A percentile compares a stretch with the other conserved stretches of the same genome.
Evolutionary conservation across 371 early-diverging fungal genomes (phyloP).

Genomic region (Rhizopus delemar): DNA sequence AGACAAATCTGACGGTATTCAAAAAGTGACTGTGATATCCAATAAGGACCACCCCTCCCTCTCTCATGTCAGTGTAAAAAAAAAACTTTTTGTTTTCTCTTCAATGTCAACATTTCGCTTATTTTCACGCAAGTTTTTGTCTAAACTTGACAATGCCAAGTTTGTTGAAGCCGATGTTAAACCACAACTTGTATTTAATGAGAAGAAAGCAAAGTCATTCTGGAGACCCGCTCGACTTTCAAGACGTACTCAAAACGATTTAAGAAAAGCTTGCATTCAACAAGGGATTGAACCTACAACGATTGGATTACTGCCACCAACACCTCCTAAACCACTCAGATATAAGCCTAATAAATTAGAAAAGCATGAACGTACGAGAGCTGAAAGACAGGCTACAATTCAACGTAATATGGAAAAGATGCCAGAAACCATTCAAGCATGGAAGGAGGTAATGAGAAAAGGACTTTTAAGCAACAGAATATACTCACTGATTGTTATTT

Average conservation of each 20-base stretch:
- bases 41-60: background rate
- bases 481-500: background rate
- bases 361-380: constrained; percentile 64
- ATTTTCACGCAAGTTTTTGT: constrained; percentile 38
- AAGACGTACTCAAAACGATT: constrained; percentile 58
- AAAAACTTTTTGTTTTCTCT: background rate
- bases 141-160: constrained; percentile 23
- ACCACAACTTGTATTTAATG: constrained; percentile 52
- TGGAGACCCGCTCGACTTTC: constrained; percentile 63
- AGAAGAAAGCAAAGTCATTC: constrained; percentile 45
- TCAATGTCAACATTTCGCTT: constrained; percentile 37
- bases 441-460: constrained; percentile 47
- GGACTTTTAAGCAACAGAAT: too few relatives aligned
- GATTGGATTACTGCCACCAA: constrained; percentile 50
- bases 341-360: constrained; percentile 66
- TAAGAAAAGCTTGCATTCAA: constrained; percentile 64
- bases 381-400: constrained; percentile 51
- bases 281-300: constrained; percentile 51
- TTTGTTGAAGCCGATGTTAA: constrained; percentile 49
- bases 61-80: background rate
- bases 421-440: constrained; percentile 52
- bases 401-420: constrained; percentile 50
- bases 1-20: too few relatives aligned
- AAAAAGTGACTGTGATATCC: background rate
- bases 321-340: constrained; percentile 40